phyloP scores from a whole-genome alignment of 352 stramenopile genomes.

The Globisporangium ultimum region DNA sequence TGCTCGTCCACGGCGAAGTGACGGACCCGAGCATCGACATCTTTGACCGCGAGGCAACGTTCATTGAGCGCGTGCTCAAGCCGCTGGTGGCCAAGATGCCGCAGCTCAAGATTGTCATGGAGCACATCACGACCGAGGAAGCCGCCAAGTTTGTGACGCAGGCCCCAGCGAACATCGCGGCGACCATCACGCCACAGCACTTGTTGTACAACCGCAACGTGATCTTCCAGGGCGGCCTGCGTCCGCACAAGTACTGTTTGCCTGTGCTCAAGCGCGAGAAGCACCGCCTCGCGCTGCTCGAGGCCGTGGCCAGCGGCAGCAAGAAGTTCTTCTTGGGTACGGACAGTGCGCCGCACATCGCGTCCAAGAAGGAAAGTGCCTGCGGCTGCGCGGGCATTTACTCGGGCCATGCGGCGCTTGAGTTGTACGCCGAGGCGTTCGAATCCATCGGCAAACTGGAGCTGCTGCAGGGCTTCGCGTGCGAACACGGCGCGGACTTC shows the following conservation, averaged over 20 bases:
- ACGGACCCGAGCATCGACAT: constrained; percentile 94
- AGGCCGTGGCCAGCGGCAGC: constrained; percentile 88
- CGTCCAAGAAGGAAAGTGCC: constrained; percentile 89
- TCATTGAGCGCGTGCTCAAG: constrained; percentile 95
- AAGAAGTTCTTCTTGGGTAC: constrained; percentile 99
- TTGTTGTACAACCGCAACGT: constrained; percentile 98
- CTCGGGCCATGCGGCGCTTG: constrained; percentile 94
- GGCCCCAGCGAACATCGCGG: constrained; percentile 89
- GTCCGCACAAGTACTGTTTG: constrained; percentile 99
- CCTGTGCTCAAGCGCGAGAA: constrained; percentile 97
- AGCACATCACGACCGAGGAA: constrained; percentile 98
- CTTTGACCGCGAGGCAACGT: constrained; percentile 97
- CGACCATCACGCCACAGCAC: constrained; percentile 99
- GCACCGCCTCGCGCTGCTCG: constrained; percentile 89
- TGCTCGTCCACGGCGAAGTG: constrained; percentile 97
- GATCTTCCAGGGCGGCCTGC: constrained; percentile 92
- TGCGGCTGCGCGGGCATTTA: constrained; percentile 96
- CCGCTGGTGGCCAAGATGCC: constrained; percentile 93
- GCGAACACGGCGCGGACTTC: constrained; percentile 94
- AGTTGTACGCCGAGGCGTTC: constrained; percentile 98
- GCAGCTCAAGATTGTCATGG: constrained; percentile 98
- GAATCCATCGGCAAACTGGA: constrained; percentile 91
- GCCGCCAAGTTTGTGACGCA: constrained; percentile 94
- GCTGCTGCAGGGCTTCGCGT: constrained; percentile 93
- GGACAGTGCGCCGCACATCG: constrained; percentile 96